phyloP scores from a whole-genome alignment of 2,329 filamentous ascomycete species.

The Cladobotryum mycophilum region DNA sequence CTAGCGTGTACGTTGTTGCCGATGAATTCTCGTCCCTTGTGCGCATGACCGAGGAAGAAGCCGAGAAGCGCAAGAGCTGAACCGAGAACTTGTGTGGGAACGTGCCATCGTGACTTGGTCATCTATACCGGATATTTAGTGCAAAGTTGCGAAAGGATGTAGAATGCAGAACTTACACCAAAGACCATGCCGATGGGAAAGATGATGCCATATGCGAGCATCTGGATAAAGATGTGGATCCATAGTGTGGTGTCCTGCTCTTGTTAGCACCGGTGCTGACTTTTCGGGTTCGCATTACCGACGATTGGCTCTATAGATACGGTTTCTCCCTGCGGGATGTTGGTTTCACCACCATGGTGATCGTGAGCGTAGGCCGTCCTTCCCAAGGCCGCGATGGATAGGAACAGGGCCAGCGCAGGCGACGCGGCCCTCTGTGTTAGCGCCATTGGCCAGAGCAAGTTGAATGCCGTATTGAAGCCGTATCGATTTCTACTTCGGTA shows the following conservation, averaged over 20 bases:
- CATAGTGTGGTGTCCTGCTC: constrained; percentile 71
- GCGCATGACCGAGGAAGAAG: constrained; percentile 86
- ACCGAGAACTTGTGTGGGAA: constrained; percentile 74
- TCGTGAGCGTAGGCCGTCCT: constrained; percentile 37
- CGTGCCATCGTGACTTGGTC: constrained; percentile 86
- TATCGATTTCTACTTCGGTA: not conserved
- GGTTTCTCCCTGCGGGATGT: constrained; percentile 62
- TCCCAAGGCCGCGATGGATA: constrained; percentile 20
- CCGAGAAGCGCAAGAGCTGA: constrained; percentile 71
- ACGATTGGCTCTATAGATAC: constrained; percentile 70
- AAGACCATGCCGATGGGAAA: constrained; percentile 95
- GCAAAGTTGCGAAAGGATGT: not conserved
- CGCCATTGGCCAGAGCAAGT: not conserved
- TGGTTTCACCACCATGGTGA: constrained; percentile 39
- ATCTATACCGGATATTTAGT: constrained; percentile 50
- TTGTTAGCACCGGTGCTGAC: constrained; percentile 25
- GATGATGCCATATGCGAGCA: constrained; percentile 80
- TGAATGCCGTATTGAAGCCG: too few species aligned
- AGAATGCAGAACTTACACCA: constrained; percentile 53
- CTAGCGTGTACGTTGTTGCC: constrained; percentile 68
- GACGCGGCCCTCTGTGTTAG: constrained; percentile 11
- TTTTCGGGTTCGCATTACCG: constrained; percentile 25
- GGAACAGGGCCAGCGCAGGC: constrained; percentile 14
- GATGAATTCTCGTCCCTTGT: constrained; percentile 82
- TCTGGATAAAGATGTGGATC: constrained; percentile 88